A percentile compares a stretch with the other conserved stretches of the same genome.
These are phyloP conservation scores for Amauroascus verrucosus DNA, from an alignment of 2,329 filamentous ascomycete species.

Conservation along the genomic window DNA sequence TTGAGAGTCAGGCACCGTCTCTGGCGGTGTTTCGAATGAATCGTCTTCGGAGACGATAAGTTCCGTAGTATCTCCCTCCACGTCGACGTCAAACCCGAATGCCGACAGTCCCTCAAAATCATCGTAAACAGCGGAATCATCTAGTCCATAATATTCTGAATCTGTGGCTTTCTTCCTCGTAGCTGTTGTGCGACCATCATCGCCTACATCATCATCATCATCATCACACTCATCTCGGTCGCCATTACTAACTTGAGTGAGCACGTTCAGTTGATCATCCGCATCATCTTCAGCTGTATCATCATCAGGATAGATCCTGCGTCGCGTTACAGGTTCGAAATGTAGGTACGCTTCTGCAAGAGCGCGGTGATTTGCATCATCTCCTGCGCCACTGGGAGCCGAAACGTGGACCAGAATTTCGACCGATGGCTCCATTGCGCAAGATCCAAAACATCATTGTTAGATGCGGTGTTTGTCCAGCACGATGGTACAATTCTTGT, in stretches of 20 bases:
- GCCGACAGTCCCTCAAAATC: background rate
- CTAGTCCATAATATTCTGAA: background rate
- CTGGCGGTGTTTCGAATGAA: slow-evolving; percentile 12
- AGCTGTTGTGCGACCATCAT: background rate
- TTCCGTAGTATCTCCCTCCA: background rate
- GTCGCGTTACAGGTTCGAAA: slow-evolving; percentile 26
- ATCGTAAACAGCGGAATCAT: slow-evolving; percentile 1
- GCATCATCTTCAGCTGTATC: background rate
- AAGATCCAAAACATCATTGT: slow-evolving; percentile 2
- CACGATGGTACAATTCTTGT: background rate
- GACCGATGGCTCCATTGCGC: slow-evolving; percentile 13
- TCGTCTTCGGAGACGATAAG: background rate
- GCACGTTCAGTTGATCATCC: background rate
- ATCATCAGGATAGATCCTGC: slow-evolving; percentile 15
- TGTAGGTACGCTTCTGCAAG: slow-evolving; percentile 30
- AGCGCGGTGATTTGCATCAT: slow-evolving; percentile 32
- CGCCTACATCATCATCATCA: too few relatives aligned
- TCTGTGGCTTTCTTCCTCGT: background rate
- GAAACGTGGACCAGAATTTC: slow-evolving; percentile 37
- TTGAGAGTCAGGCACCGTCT: slow-evolving; percentile 14
- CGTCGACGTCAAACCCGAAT: background rate
- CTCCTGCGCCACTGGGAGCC: slow-evolving; percentile 28
- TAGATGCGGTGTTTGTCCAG: background rate
- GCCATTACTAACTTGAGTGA: background rate
- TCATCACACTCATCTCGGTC: too few relatives aligned